phyloP scores from a whole-genome alignment of 352 stramenopile genomes.

The Chrysophaeum taylorii region DNA sequence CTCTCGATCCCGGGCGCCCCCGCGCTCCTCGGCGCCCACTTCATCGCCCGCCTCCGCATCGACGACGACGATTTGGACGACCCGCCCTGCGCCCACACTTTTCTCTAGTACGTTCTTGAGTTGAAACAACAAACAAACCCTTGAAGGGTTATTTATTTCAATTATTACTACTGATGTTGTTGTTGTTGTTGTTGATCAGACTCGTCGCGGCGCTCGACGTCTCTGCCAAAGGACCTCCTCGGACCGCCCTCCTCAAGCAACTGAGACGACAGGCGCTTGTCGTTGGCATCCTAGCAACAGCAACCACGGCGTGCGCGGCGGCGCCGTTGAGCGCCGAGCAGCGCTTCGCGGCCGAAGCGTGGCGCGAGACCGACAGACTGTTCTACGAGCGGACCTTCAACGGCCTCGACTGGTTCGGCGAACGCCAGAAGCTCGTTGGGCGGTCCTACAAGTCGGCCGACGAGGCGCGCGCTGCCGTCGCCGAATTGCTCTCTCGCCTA shows the following conservation, averaged over 20 bases:
- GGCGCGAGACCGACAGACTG: slow-evolving; percentile 50
- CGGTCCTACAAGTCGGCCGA: slow-evolving; percentile 46
- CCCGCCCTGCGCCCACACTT: slow-evolving; percentile 15
- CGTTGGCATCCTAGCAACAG: no score
- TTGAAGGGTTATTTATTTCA: no score
- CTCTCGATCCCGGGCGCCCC: slow-evolving; percentile 77
- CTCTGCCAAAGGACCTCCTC: no score
- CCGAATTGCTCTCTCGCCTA: slow-evolving; percentile 33
- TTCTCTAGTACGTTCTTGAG: no score
- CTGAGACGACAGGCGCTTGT: no score
- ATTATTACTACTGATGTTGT: no score
- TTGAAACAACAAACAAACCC: no score
- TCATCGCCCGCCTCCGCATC: slow-evolving; percentile 69
- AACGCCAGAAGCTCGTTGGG: slow-evolving; percentile 42
- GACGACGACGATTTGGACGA: slow-evolving; percentile 74
- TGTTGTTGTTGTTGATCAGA: no score
- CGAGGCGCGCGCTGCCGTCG: slow-evolving; percentile 27
- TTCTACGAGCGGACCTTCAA: slow-evolving; percentile 62
- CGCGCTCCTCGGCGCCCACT: slow-evolving; percentile 71
- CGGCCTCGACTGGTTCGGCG: slow-evolving; percentile 51
- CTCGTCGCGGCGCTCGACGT: no score
- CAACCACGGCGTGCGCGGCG: background rate
- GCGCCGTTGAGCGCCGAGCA: slow-evolving; percentile 39
- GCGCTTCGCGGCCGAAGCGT: slow-evolving; percentile 48
- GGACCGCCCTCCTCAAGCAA: no score